Evolutionary conservation across 1,139 yeast species (phyloP), one percentile per base, ranked within the genome.

Genomic region (Meyerozyma carpophila): DNA sequence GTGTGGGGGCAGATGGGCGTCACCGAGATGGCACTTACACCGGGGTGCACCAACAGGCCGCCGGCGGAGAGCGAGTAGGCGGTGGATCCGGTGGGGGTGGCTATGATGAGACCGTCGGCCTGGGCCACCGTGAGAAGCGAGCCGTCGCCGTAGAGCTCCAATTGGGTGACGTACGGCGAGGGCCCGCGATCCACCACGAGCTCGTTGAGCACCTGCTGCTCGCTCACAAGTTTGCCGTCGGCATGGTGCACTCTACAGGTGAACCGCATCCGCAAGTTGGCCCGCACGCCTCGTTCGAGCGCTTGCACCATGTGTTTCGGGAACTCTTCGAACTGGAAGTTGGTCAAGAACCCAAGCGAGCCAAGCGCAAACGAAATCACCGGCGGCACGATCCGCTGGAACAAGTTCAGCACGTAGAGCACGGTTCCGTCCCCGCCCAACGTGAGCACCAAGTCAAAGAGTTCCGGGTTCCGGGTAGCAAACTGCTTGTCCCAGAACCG

Each of bases 1-100:
- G 96, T 87, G 54, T 89, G 96, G 0, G 96, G 98, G 58, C 96
- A 89, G 48, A 89, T 87, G 0, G 96, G 96, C 0, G 96, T 89
- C 3, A 89, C 89, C 46, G 90, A 82, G 37, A 89, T 85, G 8
- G 95, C 95, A 53, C 89, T 83, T 11, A 89, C 95, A 25, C 88
- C 88, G 0, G 96, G 96, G 54, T 89, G 95, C 2, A 89, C 94
- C 42, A 89, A 70, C 0, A 95, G 82, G 0, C 96, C 96, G 13
- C 96, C 96, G 0, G 96, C 96, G 36, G 94, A 84, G 32, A 89
- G 68, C 0, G 95, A 86, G 59, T 89, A 89, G 0, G 96, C 96
- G 0, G 96, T 89, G 2, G 95, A 86, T 0, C 96, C 96, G 0
- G 96, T 89, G 4, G 96, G 96, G 0, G 96, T 88, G 0, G 95